These are phyloP conservation scores for Penicillium crystallinum DNA, from an alignment of 495 filamentous ascomycete genomes.

Conservation along the genomic window DNA sequence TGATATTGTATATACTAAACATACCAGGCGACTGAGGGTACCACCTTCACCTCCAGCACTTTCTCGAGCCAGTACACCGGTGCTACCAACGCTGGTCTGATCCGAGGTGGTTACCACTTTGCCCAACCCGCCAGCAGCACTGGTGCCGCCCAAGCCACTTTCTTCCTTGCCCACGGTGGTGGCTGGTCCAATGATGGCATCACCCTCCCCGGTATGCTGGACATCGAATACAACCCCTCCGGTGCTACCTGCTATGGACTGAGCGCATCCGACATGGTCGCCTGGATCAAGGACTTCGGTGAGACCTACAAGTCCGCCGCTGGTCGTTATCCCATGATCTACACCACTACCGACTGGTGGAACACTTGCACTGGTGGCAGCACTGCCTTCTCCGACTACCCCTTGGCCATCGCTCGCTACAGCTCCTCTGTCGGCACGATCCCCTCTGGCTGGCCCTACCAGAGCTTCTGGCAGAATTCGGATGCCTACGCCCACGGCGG, in stretches of 20 bases:
- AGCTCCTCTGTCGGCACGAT: constrained; percentile 43
- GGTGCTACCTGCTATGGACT: constrained; percentile 51
- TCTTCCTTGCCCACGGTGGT: constrained; percentile 57
- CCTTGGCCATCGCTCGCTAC: constrained; percentile 56
- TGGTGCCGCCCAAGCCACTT: constrained; percentile 51
- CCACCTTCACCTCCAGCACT: constrained; percentile 43
- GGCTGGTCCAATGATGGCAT: constrained; percentile 57
- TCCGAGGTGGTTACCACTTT: constrained; percentile 63
- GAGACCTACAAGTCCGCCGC: constrained; percentile 49
- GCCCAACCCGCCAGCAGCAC: constrained; percentile 48
- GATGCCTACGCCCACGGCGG: constrained; percentile 27
- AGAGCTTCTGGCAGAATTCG: constrained; percentile 56
- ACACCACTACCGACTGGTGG: constrained; percentile 61
- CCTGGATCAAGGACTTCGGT: constrained; percentile 58
- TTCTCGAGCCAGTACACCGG: constrained; percentile 53
- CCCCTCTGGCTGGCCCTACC: constrained; percentile 54
- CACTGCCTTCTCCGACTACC: constrained; percentile 47
- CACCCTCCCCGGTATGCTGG: constrained; percentile 64
- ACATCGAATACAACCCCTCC: constrained; percentile 51
- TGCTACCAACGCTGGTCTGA: constrained; percentile 51
- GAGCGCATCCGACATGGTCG: constrained; percentile 47
- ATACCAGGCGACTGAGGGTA: constrained; percentile 55
- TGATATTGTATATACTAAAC: not conserved
- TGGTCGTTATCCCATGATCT: constrained; percentile 55
- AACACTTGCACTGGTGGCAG: constrained; percentile 54